These are phyloP conservation scores for Microbotryum silenes-acaulis DNA, from an alignment of 1,284 basidiomycete genomes.

Conservation along the genomic window DNA sequence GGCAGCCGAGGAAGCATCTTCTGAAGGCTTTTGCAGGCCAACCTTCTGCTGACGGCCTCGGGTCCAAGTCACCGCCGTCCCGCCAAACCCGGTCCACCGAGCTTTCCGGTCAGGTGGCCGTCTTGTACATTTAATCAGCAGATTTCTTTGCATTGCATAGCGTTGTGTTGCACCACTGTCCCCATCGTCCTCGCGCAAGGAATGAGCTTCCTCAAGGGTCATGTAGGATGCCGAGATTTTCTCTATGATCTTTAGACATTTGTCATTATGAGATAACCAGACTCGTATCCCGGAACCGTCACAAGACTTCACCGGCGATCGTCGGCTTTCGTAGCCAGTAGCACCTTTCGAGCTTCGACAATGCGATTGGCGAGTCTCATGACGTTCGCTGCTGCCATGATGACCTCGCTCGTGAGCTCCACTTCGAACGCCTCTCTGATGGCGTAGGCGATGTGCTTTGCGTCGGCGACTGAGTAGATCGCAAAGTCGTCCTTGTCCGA, in stretches of 20 bases:
- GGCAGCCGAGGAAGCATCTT: too few species aligned
- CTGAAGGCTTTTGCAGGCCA: too few species aligned
- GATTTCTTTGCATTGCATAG: too few species aligned
- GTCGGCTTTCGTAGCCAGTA: constrained; percentile 34
- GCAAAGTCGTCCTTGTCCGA: constrained; percentile 81
- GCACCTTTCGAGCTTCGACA: constrained; percentile 65
- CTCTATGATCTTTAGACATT: background rate
- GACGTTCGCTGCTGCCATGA: constrained; percentile 89
- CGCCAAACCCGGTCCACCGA: too few species aligned
- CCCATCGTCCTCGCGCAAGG: background rate
- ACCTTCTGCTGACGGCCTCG: too few species aligned
- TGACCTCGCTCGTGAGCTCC: constrained; percentile 79
- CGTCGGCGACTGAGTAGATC: constrained; percentile 85
- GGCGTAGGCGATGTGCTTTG: constrained; percentile 69
- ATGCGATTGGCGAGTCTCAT: constrained; percentile 71
- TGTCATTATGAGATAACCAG: constrained; percentile 10
- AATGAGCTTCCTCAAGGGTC: background rate
- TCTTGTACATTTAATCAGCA: too few species aligned
- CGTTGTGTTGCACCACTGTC: too few species aligned
- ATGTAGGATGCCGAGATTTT: background rate
- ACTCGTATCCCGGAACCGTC: background rate
- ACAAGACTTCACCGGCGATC: constrained; percentile 5
- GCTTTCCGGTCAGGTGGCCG: too few species aligned
- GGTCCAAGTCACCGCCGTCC: too few species aligned
- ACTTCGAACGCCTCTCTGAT: constrained; percentile 75